phyloP scores from a whole-genome alignment of 106 monocot genomes.

The Chionographis japonica region DNA sequence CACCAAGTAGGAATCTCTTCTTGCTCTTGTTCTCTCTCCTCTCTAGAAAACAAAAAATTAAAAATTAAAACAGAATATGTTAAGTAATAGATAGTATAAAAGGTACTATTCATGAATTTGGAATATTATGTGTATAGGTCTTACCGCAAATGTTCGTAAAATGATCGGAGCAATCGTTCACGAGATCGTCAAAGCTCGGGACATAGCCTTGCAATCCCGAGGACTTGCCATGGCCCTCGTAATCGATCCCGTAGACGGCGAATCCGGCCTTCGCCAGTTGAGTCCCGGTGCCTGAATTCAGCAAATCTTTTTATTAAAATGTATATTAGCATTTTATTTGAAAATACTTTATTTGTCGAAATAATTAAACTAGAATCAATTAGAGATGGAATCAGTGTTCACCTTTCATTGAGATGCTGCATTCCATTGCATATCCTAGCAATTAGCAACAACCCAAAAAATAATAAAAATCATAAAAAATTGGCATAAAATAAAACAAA shows the following conservation, averaged over 20 bases:
- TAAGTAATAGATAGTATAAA: too few species aligned
- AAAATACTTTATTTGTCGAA: too few species aligned
- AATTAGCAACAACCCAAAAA: neutral
- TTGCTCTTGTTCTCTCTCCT: slow-evolving; percentile 40
- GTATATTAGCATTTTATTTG: neutral
- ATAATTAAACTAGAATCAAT: neutral
- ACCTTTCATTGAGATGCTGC: slow-evolving; percentile 55
- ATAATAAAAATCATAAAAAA: neutral
- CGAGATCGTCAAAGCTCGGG: slow-evolving; percentile 27
- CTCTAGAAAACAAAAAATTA: slow-evolving; percentile 15
- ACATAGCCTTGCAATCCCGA: slow-evolving; percentile 29
- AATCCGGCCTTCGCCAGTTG: slow-evolving; percentile 35
- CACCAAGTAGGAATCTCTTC: slow-evolving; percentile 49
- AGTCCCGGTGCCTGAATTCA: slow-evolving; percentile 16
- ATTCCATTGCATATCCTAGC: slow-evolving; percentile 60
- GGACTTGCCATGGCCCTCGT: slow-evolving; percentile 42
- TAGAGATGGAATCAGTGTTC: neutral
- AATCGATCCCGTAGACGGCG: slow-evolving; percentile 38
- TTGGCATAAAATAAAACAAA: neutral
- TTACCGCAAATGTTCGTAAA: slow-evolving; percentile 30
- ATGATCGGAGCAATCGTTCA: slow-evolving; percentile 29
- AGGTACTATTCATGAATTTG: too few species aligned
- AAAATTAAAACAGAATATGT: too few species aligned
- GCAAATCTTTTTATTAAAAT: neutral
- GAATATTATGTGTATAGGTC: too few species aligned